Evolutionary conservation across 768 basidiomycete species (phyloP).

Genomic region (Mycena rosella): DNA sequence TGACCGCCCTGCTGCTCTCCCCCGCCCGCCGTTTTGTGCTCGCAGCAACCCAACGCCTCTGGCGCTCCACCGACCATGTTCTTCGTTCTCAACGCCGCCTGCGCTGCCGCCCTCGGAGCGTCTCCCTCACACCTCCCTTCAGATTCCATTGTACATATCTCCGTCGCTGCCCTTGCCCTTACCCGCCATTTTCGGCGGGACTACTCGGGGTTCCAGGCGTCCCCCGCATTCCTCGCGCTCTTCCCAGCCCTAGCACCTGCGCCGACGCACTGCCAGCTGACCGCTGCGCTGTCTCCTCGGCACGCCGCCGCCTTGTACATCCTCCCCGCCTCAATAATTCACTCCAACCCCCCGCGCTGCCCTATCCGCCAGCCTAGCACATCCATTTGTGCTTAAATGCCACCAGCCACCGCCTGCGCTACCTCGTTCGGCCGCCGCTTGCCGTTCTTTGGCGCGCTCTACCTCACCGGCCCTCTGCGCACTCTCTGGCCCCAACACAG

Average conservation of each 20-base stretch:
- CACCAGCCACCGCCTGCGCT: slow-evolving; percentile 9
- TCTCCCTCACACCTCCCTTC: slow-evolving; percentile 12
- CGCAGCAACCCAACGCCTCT: too few relatives aligned
- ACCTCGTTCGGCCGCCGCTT: slow-evolving; percentile 6
- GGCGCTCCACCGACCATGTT: not conserved
- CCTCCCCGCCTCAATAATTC: slow-evolving; percentile 7
- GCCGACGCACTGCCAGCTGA: slow-evolving; percentile 7
- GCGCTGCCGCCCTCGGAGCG: slow-evolving; percentile 8
- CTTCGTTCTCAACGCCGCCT: slow-evolving; percentile 5
- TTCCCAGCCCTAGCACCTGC: slow-evolving; percentile 4
- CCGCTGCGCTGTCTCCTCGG: slow-evolving; percentile 13
- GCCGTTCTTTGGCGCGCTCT: slow-evolving; percentile 5
- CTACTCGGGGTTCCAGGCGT: not conserved
- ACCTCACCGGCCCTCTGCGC: slow-evolving; percentile 4
- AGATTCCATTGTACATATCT: slow-evolving; percentile 8
- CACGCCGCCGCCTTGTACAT: slow-evolving; percentile 11
- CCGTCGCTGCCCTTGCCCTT: slow-evolving; percentile 8
- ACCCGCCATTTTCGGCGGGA: not conserved
- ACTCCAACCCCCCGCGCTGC: slow-evolving; percentile 6
- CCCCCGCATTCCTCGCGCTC: slow-evolving; percentile 2
- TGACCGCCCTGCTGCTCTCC: too few relatives aligned
- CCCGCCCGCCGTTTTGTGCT: too few relatives aligned
- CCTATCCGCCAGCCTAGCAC: slow-evolving; percentile 3
- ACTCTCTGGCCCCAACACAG: slow-evolving; percentile 3
- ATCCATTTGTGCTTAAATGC: slow-evolving; percentile 5